Evolutionary conservation across 495 filamentous ascomycete genomes (phyloP), one percentile per base, ranked within the genome.

Genomic region (Oidiodendron maius): DNA sequence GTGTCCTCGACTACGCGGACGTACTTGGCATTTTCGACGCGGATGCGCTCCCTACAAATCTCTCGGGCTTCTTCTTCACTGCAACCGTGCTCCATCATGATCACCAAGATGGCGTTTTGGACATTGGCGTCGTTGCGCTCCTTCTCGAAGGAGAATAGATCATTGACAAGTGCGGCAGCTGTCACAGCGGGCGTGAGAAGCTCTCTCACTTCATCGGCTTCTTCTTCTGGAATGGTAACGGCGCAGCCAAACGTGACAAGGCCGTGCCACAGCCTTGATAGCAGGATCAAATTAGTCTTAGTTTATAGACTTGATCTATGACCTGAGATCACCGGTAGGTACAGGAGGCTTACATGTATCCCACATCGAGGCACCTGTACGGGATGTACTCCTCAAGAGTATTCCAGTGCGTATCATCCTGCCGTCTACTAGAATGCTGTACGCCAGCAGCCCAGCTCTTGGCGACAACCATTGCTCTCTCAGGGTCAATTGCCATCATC

Each of bases 41-140:
- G 3, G 18, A 22, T 42, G 17, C 50, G 37, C 2, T 42, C 12
- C 30, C 28, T 21, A 40, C 56, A 63, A 15, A 61, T 56, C 12
- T 16, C 21, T 42, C 57, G 60, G 16, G 61, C 60, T 22, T 54
- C 56, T 13, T 57, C 56, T 37, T 63, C 57, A 0, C 17, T 45
- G 4, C 64, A 44, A 2, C 46, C 46, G 4, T 51, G 46, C 45
- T 65, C 60, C 18, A 40, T 40, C 66, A 68, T 65, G 16, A 64
- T 50, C 25, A 70, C 64, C 58, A 55, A 68, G 21, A 70, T 57
- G 12, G 64, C 66, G 47, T 69, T 68, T 28, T 60, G 48, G 13
- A 68, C 58, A 35, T 52, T 46, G 11, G 59, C 54, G 10, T 52
- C 56, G 3, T 58, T 38, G 2, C 35, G 49, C 43, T 67, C 64